Conservation (phyloP, 179 eudicot genomes). For the Spergularia azorica region DNA sequence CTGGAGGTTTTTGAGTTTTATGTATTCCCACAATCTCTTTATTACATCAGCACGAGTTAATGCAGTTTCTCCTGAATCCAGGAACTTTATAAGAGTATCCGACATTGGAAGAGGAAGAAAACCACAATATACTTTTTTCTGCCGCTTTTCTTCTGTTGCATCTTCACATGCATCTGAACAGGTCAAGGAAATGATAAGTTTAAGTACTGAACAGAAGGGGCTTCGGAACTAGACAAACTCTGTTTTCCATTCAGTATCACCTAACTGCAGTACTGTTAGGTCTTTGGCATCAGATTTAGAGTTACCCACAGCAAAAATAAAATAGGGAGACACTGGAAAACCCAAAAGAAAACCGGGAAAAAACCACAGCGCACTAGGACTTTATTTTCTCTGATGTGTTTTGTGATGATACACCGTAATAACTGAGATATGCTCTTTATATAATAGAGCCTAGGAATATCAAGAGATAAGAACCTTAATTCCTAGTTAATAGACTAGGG, state of each 20-base stretch:
- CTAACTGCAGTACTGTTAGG: slow-evolving; percentile 1
- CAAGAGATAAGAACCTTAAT: no score
- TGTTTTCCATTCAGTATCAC: slow-evolving; percentile 3
- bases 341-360: no score
- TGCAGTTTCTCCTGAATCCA: slow-evolving; percentile 83
- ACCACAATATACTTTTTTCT: slow-evolving; percentile 59
- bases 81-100: slow-evolving; percentile 70
- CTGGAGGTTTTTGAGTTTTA: slow-evolving; percentile 78
- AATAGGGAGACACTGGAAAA: no score
- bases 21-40: slow-evolving; percentile 86
- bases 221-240: not conserved
- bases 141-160: slow-evolving; percentile 52
- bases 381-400: no score
- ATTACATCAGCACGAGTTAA: slow-evolving; percentile 71
- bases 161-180: slow-evolving; percentile 53
- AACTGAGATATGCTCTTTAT: no score
- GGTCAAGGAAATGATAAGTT: not conserved
- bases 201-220: not conserved
- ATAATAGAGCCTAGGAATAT: no score
- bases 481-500: no score
- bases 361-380: no score
- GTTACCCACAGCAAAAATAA: no score
- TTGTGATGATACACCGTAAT: no score
- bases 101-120: slow-evolving; percentile 77
- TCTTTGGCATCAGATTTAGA: no score